Conservation (phyloP, 352 stramenopile genomes). For the Globisporangium parvum region DNA sequence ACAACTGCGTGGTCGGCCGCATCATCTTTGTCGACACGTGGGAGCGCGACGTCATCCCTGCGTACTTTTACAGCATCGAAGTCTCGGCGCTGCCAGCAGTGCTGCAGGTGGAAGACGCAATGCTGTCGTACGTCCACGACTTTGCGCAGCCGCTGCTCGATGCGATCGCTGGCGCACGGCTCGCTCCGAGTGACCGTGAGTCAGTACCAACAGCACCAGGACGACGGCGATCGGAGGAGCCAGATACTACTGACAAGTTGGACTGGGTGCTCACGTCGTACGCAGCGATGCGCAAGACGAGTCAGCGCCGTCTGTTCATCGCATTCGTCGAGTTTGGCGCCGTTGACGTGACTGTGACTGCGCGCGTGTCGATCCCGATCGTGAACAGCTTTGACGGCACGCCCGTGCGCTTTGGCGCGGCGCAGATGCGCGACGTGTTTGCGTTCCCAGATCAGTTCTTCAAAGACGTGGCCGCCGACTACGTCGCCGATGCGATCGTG, state of each 20-base stretch:
- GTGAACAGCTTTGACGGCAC: slow-evolving; percentile 82
- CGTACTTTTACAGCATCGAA: slow-evolving; percentile 72
- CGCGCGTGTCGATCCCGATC: slow-evolving; percentile 67
- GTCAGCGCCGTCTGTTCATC: slow-evolving; percentile 58
- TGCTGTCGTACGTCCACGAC: slow-evolving; percentile 36
- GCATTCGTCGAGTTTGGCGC: slow-evolving; percentile 48
- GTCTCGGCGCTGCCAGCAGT: slow-evolving; percentile 44
- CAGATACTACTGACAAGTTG: not conserved
- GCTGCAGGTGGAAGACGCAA: slow-evolving; percentile 65
- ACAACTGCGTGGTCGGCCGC: slow-evolving; percentile 30
- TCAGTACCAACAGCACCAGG: too few relatives aligned
- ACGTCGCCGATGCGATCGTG: slow-evolving; percentile 76
- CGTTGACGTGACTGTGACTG: slow-evolving; percentile 63
- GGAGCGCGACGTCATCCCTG: slow-evolving; percentile 29
- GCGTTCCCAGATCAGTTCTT: slow-evolving; percentile 63
- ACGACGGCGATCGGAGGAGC: not conserved
- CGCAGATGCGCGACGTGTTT: slow-evolving; percentile 64
- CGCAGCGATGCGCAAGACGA: slow-evolving; percentile 22
- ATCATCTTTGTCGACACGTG: slow-evolving; percentile 57
- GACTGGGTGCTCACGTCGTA: slow-evolving; percentile 12
- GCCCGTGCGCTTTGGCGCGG: slow-evolving; percentile 49
- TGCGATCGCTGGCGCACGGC: slow-evolving; percentile 12
- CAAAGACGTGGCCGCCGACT: slow-evolving; percentile 81
- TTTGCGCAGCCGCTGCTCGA: slow-evolving; percentile 43
- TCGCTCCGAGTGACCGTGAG: not conserved